Conservation (phyloP, 1,139 yeast species). For the Spencermartinsiella ligniputridi region DNA sequence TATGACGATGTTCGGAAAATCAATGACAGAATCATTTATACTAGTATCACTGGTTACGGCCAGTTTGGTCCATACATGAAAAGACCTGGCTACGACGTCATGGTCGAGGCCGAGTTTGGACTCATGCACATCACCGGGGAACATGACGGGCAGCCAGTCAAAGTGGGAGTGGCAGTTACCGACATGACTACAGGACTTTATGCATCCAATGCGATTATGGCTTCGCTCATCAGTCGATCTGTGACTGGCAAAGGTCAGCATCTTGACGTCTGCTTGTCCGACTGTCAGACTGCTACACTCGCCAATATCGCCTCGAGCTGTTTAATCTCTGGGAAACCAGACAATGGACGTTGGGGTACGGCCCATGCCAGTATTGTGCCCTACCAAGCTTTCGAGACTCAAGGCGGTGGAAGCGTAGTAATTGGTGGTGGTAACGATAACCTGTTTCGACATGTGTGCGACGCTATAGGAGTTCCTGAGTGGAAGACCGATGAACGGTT, state of each 20-base stretch:
- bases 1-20: conserved; percentile 29
- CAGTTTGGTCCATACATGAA: conserved; percentile 36
- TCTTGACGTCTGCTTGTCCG: conserved; percentile 37
- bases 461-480: conserved; percentile 34
- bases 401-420: conserved; percentile 36
- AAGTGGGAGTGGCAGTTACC: conserved; percentile 43
- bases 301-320: conserved; percentile 41
- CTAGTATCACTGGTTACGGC: conserved; percentile 40
- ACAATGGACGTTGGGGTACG: conserved; percentile 40
- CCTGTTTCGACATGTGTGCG: conserved; percentile 34
- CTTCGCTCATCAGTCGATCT: conserved; percentile 35
- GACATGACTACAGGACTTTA: conserved; percentile 41
- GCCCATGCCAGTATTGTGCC: conserved; percentile 43
- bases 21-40: conserved; percentile 35
- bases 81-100: conserved; percentile 42
- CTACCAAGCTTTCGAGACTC: conserved; percentile 40
- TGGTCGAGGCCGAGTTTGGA: conserved; percentile 45
- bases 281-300: conserved; percentile 39
- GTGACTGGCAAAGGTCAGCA: conserved; percentile 37
- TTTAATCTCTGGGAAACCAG: conserved; percentile 38
- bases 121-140: conserved; percentile 44
- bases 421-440: conserved; percentile 43
- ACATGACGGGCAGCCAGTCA: conserved; percentile 39
- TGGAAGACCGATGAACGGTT: conserved; percentile 36
- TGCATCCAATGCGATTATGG: conserved; percentile 38